Conservation (phyloP, 2,329 filamentous ascomycete species). For the Arthrocladium fulminans region DNA sequence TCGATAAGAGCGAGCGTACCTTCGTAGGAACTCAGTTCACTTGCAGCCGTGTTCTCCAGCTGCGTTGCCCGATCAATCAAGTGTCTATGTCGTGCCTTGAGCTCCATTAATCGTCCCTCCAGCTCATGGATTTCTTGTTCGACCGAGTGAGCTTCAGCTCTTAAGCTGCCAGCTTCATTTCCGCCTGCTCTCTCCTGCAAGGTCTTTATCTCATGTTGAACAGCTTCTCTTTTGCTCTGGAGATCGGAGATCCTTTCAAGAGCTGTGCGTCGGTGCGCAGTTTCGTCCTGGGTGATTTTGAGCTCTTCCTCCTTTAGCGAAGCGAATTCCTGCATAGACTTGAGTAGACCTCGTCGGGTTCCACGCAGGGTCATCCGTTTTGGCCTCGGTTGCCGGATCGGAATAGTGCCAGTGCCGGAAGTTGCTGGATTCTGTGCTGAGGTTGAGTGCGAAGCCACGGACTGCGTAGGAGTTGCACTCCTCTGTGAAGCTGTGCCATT, state of each 20-base stretch:
- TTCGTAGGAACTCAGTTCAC: constrained; percentile 51
- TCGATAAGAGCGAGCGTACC: constrained; percentile 48
- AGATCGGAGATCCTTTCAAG: constrained; percentile 45
- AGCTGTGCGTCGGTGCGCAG: constrained; percentile 38
- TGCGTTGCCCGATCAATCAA: constrained; percentile 45
- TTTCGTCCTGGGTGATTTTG: constrained; percentile 39
- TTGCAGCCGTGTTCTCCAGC: constrained; percentile 49
- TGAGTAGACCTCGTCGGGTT: constrained; percentile 49
- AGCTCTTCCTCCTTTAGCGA: constrained; percentile 49
- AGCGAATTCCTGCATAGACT: constrained; percentile 48
- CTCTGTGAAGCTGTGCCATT: constrained; percentile 41
- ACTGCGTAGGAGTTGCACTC: constrained; percentile 38
- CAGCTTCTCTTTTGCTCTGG: constrained; percentile 39
- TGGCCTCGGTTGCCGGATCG: constrained; percentile 30
- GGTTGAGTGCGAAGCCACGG: constrained; percentile 14
- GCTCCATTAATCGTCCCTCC: constrained; percentile 46
- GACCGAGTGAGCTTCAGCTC: constrained; percentile 43
- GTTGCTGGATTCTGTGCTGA: constrained; percentile 18
- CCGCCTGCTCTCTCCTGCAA: constrained; percentile 35
- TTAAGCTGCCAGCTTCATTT: constrained; percentile 38
- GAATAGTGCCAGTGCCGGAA: constrained; percentile 31
- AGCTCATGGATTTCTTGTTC: constrained; percentile 50
- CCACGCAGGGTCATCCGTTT: constrained; percentile 45
- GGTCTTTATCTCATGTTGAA: constrained; percentile 43
- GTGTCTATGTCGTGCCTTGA: constrained; percentile 47